Base-by-base conservation (phyloP, 805 yeast genomes). In the Starmerella ratchasimensis region DNA sequence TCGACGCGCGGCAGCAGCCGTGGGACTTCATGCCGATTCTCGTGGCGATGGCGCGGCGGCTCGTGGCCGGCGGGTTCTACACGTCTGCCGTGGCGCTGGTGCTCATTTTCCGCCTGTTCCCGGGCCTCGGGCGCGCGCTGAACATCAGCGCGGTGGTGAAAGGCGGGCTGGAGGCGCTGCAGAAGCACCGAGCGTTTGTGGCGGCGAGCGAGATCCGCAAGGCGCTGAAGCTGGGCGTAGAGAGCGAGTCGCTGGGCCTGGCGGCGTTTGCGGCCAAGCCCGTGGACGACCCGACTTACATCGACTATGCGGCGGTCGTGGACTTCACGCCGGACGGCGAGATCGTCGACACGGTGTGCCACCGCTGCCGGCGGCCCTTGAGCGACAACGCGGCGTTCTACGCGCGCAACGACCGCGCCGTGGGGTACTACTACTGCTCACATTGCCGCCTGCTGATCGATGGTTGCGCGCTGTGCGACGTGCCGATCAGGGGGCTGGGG, bases 351-450 rank as follows among this genome's bases (percentile, higher is more conserved):
- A 63, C 75, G 17, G 76, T 69, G 47, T 60, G 64, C 38, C 54
- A 49, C 33, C 38, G 50, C 5, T 60, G 63, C 44, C 22, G 19
- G 26, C 32, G 44, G n/a, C 52, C 63, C 5, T 43, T 59, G 25
- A 56, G 57, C 26, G 54, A 59, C 9, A 55, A 55, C 22, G 50
- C 48, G 16, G 49, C 56, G 3, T 41, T 46, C 14, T 41, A 46
- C 28, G 43, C 45, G 11, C 35, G 51, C 0, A 58, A 60, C 15
- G 57, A 62, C 28, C 39, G 49, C 4, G 56, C 55, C 25, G 71
- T 73, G 50, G 94, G 93, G 1, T 75, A 68, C 48, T 84, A 94
- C 94, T 80, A 76, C 55, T 86, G 96, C 59, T 82, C 74, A 37
- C 65, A 64, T 17, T 86, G 96, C 55, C 59, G 65, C 9, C 62